Conservation (phyloP, 2,329 filamentous ascomycete genomes). For the Aspergillus sp. region DNA sequence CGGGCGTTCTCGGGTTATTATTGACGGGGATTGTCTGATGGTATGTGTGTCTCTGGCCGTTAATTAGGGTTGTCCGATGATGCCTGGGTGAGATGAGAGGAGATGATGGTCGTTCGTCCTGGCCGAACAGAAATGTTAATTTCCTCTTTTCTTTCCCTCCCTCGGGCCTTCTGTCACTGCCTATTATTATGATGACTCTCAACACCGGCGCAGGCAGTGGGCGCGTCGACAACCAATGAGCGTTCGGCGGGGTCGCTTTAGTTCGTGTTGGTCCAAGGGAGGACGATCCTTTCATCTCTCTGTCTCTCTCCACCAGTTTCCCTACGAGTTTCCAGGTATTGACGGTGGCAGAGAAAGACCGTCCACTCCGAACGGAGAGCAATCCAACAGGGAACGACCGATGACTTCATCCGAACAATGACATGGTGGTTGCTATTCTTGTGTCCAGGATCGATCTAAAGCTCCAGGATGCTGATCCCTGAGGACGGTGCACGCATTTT, state of each 20-base stretch:
- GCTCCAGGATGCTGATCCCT: conserved; percentile 3
- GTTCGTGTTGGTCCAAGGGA: not conserved
- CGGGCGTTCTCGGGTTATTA: no score
- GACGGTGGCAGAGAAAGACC: not conserved
- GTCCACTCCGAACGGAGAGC: not conserved
- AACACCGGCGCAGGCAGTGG: not conserved
- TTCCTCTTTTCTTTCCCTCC: not conserved
- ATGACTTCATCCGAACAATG: not conserved
- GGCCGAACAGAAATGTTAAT: not conserved
- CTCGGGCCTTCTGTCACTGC: not conserved
- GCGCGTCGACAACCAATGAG: conserved; percentile 3
- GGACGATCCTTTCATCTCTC: not conserved
- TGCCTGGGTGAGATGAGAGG: no score
- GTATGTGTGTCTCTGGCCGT: no score
- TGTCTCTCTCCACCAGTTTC: no score
- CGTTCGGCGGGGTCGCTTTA: not conserved
- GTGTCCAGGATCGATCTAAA: not conserved
- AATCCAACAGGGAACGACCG: no score
- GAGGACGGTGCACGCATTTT: not conserved
- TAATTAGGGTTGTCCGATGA: no score
- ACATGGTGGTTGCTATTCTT: not conserved
- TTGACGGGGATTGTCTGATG: no score
- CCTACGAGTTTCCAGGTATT: no score
- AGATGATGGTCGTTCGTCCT: not conserved
- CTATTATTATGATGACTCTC: not conserved